Conservation (phyloP, 2,329 filamentous ascomycete genomes). For the Pseudogymnoascus sp. region DNA sequence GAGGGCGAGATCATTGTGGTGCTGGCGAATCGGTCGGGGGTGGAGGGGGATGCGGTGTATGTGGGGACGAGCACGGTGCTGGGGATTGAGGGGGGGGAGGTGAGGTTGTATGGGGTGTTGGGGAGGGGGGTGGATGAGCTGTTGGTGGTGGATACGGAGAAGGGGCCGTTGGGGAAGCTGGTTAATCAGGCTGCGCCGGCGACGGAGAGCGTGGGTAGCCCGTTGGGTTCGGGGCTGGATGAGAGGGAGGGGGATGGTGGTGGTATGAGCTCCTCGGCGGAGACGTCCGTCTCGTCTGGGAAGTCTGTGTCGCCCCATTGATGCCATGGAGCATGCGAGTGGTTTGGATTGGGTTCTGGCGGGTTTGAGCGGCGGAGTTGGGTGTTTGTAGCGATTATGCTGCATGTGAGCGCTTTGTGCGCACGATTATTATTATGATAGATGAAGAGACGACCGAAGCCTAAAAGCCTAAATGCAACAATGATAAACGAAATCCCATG, state of each 20-base stretch:
- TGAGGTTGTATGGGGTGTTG: conserved; percentile 57
- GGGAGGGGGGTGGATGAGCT: conserved; percentile 58
- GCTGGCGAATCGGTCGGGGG: conserved; percentile 58
- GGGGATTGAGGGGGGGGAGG: conserved; percentile 52
- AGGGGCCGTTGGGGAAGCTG: neutral
- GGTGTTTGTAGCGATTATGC: neutral
- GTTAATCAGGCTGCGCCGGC: neutral
- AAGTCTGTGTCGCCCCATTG: neutral
- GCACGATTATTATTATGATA: neutral
- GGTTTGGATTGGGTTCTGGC: neutral
- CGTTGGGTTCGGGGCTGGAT: neutral
- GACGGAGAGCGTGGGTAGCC: neutral
- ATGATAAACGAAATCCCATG: neutral
- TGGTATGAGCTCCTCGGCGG: neutral
- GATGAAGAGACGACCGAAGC: neutral
- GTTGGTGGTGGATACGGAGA: conserved; percentile 50
- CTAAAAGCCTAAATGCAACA: neutral
- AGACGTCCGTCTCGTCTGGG: neutral
- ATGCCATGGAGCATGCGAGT: neutral
- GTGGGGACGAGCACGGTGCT: conserved; percentile 64
- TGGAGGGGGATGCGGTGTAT: conserved; percentile 55
- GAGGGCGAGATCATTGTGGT: conserved; percentile 54
- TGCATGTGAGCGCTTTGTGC: neutral
- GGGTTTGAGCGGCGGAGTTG: neutral
- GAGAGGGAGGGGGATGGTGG: neutral